These are phyloP conservation scores for Trichoderma aggressivum DNA, from an alignment of 2,329 filamentous ascomycete genomes.

Conservation along the genomic window DNA sequence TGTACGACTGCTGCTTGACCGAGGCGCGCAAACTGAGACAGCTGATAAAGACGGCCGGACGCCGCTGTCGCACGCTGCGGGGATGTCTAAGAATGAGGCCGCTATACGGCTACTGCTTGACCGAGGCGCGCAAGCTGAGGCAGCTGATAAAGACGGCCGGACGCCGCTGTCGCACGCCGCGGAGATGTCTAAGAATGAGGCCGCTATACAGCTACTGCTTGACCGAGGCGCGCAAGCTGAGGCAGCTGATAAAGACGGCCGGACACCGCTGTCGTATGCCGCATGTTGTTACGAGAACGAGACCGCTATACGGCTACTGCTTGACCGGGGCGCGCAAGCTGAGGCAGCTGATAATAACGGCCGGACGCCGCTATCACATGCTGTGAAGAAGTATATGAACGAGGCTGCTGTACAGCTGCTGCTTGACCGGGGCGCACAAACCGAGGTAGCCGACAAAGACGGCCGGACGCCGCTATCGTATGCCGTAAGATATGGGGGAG, in stretches of 20 bases:
- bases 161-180: background rate
- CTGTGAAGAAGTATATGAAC: rapidly evolving
- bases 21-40: background rate
- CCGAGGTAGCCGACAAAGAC: background rate
- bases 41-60: background rate
- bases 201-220: background rate
- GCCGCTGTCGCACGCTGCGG: background rate
- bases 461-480: background rate
- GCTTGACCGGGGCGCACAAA: background rate
- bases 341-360: rapidly evolving
- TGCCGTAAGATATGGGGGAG: background rate
- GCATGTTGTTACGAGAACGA: too few species aligned
- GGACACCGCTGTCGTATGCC: too few species aligned
- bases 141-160: background rate
- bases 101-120: background rate
- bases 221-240: background rate
- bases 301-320: too few species aligned
- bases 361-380: background rate
- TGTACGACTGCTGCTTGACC: background rate
- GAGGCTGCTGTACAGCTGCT: background rate
- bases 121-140: background rate
- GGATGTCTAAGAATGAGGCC: too few species aligned
- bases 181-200: background rate
- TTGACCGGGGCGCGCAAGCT: background rate
- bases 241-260: too few species aligned